Conservation (phyloP, 208 protist genomes). For the Herpetomonas tarakana region DNA sequence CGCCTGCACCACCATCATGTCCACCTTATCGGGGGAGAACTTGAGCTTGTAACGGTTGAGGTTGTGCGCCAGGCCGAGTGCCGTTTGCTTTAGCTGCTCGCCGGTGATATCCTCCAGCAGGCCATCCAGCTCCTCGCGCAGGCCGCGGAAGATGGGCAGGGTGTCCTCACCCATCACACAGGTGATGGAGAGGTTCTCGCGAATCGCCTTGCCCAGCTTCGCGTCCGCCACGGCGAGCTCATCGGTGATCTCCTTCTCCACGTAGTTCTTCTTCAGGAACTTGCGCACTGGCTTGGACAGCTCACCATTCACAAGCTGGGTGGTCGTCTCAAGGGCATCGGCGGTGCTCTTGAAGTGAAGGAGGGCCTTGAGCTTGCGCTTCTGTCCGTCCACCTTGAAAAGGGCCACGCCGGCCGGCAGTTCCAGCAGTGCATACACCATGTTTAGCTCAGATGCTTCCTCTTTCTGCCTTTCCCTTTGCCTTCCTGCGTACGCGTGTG, state of each 20-base stretch:
- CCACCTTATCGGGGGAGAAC: slow-evolving; percentile 99
- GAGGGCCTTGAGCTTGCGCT: slow-evolving; percentile 92
- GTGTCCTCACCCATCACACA: slow-evolving; percentile 91
- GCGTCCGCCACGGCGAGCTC: slow-evolving; percentile 95
- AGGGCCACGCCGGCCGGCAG: slow-evolving; percentile 98
- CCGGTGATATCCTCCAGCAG: slow-evolving; percentile 87
- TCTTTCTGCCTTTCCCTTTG: not conserved
- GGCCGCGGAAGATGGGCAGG: slow-evolving; percentile 93
- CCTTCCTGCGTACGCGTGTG: slow-evolving; percentile 1
- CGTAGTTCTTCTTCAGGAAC: slow-evolving; percentile 98
- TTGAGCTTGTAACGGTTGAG: slow-evolving; percentile 99
- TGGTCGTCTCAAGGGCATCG: slow-evolving; percentile 97
- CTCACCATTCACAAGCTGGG: slow-evolving; percentile 96
- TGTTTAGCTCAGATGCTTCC: no score
- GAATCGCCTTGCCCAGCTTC: slow-evolving; percentile 96
- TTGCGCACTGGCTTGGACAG: slow-evolving; percentile 96
- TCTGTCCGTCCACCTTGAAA: slow-evolving; percentile 96
- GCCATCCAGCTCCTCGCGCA: slow-evolving; percentile 91
- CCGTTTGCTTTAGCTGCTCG: slow-evolving; percentile 93
- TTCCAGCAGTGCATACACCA: slow-evolving; percentile 98
- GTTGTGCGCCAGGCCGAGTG: slow-evolving; percentile 98
- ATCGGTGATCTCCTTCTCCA: slow-evolving; percentile 86
- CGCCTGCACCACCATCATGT: slow-evolving; percentile 99
- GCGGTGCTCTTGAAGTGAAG: slow-evolving; percentile 95
- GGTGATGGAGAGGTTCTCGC: slow-evolving; percentile 94